Percentiles rank a stretch among this genome's conserved stretches.
Evolutionary conservation across 805 yeast species (phyloP).

Genomic region (Lipomyces japonicus): DNA sequence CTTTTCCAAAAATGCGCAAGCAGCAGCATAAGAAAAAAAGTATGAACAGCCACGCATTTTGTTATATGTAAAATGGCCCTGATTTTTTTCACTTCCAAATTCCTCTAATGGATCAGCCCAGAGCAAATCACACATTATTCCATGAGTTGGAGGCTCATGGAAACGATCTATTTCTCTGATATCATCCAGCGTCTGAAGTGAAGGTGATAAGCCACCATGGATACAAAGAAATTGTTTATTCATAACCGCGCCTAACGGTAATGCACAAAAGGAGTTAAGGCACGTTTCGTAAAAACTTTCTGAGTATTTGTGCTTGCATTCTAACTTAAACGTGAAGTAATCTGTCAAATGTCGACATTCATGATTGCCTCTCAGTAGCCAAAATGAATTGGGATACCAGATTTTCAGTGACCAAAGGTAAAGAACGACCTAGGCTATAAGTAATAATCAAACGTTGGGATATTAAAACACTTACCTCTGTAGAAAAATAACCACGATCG

Average conservation of each 20-base stretch:
- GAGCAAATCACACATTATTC: constrained; percentile 87
- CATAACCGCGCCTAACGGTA: constrained; percentile 91
- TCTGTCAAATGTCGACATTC: constrained; percentile 91
- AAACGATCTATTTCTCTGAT: constrained; percentile 69
- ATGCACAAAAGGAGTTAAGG: constrained; percentile 72
- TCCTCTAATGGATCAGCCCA: constrained; percentile 97
- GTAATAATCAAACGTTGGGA: not conserved
- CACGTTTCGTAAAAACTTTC: constrained; percentile 63
- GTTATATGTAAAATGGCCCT: constrained; percentile 55
- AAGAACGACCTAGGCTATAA: constrained; percentile 39
- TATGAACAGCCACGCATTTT: constrained; percentile 87
- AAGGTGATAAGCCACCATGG: constrained; percentile 94
- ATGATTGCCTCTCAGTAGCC: constrained; percentile 89
- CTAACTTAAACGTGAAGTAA: constrained; percentile 87
- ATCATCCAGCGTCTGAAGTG: constrained; percentile 65
- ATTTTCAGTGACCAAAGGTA: constrained; percentile 76
- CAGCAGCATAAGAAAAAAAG: constrained; percentile 79
- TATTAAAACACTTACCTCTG: constrained; percentile 52
- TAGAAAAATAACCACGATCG: constrained; percentile 87
- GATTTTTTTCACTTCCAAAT: constrained; percentile 58
- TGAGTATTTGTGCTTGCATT: constrained; percentile 82
- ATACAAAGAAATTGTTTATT: constrained; percentile 92
- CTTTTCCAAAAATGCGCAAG: constrained; percentile 69
- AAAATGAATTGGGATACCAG: constrained; percentile 67
- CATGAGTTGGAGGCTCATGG: constrained; percentile 88